A percentile compares a stretch with the other conserved stretches of the same genome.
Evolutionary conservation across 257 asterid species (phyloP).

Genomic region (Phtheirospermum japonicum): DNA sequence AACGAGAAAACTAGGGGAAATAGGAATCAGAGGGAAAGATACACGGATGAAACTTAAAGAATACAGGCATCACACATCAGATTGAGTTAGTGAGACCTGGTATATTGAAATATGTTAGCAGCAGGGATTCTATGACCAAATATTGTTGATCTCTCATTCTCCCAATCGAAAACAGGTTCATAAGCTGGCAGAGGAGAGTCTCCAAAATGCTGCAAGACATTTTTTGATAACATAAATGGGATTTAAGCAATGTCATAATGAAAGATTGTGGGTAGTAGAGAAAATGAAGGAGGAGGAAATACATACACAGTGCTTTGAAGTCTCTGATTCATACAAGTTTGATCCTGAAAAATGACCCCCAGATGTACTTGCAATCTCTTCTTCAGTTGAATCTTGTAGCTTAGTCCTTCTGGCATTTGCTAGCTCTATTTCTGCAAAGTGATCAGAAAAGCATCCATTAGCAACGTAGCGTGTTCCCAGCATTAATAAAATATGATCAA

Average conservation of each 20-base stretch:
- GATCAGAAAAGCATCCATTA: conserved; percentile 26
- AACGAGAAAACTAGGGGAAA: conserved; percentile 18
- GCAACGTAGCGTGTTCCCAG: neutral
- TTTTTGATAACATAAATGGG: conserved; percentile 12
- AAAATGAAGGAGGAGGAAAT: neutral
- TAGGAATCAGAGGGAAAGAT: conserved; percentile 15
- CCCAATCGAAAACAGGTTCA: conserved; percentile 99
- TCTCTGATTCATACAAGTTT: conserved; percentile 45
- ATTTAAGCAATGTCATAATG: conserved; percentile 5
- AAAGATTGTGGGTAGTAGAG: conserved; percentile 21
- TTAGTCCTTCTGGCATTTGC: conserved; percentile 71
- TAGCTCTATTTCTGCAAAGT: conserved; percentile 71
- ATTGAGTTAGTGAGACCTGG: conserved; percentile 55
- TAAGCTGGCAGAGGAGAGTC: conserved; percentile 94
- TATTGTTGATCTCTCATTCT: conserved; percentile 80
- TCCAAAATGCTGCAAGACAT: conserved; percentile 87
- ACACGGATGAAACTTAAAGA: conserved; percentile 20
- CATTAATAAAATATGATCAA: neutral
- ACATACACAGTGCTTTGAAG: conserved; percentile 46
- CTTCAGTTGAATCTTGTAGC: conserved; percentile 61
- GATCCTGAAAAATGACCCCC: conserved; percentile 58
- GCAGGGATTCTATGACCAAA: conserved; percentile 95
- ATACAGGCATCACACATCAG: conserved; percentile 10
- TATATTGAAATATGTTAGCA: conserved; percentile 70
- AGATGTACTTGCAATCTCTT: conserved; percentile 80